Conservation (phyloP, 169 alveolate species). For the Plasmodium relictum region DNA sequence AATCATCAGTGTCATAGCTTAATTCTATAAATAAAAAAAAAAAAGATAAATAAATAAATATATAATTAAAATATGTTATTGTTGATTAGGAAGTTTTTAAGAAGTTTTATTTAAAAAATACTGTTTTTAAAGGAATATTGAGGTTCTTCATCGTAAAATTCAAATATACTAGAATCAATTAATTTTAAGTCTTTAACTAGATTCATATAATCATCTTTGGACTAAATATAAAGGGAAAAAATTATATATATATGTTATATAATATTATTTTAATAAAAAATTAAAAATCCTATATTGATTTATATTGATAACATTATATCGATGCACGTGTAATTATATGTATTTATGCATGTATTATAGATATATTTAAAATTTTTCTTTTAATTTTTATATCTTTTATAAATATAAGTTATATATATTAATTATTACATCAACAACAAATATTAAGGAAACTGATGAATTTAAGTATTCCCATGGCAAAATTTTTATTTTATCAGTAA, state of each 20-base stretch:
- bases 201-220: slow-evolving; percentile 57
- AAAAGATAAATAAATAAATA: neutral
- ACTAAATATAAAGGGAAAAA: slow-evolving; percentile 15
- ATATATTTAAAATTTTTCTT: neutral
- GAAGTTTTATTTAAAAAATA: neutral
- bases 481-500: slow-evolving; percentile 40
- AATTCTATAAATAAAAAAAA: slow-evolving; percentile 24
- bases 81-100: too few species aligned
- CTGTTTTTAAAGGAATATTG: slow-evolving; percentile 41
- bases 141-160: slow-evolving; percentile 60
- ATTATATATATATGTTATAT: neutral
- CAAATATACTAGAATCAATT: slow-evolving; percentile 68
- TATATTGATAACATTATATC: neutral
- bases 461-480: slow-evolving; percentile 72
- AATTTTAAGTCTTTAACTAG: slow-evolving; percentile 44
- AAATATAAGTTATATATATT: neutral
- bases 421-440: slow-evolving; percentile 39
- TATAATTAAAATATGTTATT: neutral
- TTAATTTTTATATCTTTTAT: neutral
- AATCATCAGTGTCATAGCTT: slow-evolving; percentile 54
- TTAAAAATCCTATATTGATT: neutral
- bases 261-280: neutral
- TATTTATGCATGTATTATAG: neutral
- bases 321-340: neutral
- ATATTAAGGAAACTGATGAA: slow-evolving; percentile 44